Evolutionary conservation across 2,329 filamentous ascomycete species (phyloP).

Genomic region (Cladosporium austrohemisphaericum): DNA sequence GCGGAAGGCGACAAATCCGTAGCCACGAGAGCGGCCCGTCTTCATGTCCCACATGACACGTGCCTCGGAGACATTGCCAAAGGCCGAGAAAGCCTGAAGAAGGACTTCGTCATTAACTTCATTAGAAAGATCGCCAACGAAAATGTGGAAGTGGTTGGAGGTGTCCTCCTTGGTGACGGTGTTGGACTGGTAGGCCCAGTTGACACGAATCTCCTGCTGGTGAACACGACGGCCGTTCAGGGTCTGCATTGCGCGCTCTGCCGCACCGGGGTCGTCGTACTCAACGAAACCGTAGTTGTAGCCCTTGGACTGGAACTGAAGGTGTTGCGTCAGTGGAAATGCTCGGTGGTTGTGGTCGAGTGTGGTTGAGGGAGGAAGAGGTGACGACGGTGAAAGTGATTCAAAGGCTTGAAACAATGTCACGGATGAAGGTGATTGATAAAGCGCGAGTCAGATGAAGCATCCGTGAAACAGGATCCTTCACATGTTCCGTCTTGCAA

Average conservation of each 20-base stretch:
- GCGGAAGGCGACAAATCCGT: slow-evolving; percentile 96
- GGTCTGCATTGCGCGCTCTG: slow-evolving; percentile 95
- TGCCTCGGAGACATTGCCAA: slow-evolving; percentile 92
- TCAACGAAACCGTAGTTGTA: slow-evolving; percentile 99
- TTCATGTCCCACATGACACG: slow-evolving; percentile 99
- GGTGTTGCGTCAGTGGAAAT: neutral
- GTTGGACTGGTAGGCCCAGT: slow-evolving; percentile 99
- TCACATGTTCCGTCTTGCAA: neutral
- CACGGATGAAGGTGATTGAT: no score
- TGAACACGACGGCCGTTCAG: slow-evolving; percentile 93
- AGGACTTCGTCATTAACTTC: slow-evolving; percentile 98
- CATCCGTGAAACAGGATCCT: neutral
- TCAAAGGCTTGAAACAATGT: no score
- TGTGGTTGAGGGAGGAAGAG: no score
- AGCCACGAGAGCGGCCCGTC: slow-evolving; percentile 93
- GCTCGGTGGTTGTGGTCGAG: no score
- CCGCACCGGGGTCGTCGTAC: slow-evolving; percentile 94
- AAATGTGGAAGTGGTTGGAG: slow-evolving; percentile 97
- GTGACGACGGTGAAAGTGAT: neutral
- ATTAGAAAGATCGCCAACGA: slow-evolving; percentile 95
- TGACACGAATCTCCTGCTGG: slow-evolving; percentile 96
- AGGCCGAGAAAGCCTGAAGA: slow-evolving; percentile 89
- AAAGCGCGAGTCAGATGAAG: neutral
- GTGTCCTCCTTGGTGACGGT: slow-evolving; percentile 93
- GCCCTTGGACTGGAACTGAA: slow-evolving; percentile 71